Evolutionary conservation across 208 protist species (phyloP), one percentile per base, ranked within the genome.

Genomic region (Acanthamoeba sp.): DNA sequence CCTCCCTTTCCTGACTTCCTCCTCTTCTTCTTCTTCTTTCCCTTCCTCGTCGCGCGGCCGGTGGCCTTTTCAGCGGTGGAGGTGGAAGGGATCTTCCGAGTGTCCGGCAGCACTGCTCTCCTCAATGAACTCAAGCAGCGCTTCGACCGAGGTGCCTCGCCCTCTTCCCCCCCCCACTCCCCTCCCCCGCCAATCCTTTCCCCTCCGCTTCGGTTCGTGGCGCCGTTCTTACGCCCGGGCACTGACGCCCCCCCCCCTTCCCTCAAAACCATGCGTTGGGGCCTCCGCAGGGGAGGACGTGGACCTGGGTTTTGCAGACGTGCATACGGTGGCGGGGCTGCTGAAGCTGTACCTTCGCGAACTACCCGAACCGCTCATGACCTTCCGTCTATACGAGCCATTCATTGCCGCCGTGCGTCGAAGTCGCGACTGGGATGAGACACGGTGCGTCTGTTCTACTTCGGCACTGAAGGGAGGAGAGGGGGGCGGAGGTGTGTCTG

Each of bases 331-430:
- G 14, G 92, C 95, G 14, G 93, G 95, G 40, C 34, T 96, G 45
- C 78, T 96, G 9, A 96, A 96, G 78, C 42, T 94, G n/a, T 96
- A 76, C 29, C 18, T 94, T 4, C 22, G 95, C 29, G 95, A 96
- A 73, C 38, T 96, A 50, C 84, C 91, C 18, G 24, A 92, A 59
- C 92, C 95, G 40, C 62, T 96, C 38, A 29, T 91, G 24, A 91
- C 84, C 4, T 5, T 66, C 38, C 48, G 5, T 0, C 84, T 91
- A 34, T 91, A 91, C 55, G 84, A 91, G 4, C 22, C 1, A 9
- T 91, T 91, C 55, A 64, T 91, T 42, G 4, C 40, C 76, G 29
- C 76, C 10, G 29, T 69, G 29, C 62, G 62, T 7, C 62, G 59
- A 66, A 66, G 59, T 66, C 59, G 59, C n/a, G 59, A 66, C 4